Base-by-base conservation (phyloP, 495 filamentous ascomycete genomes). In the Penicillium longicatenatum region DNA sequence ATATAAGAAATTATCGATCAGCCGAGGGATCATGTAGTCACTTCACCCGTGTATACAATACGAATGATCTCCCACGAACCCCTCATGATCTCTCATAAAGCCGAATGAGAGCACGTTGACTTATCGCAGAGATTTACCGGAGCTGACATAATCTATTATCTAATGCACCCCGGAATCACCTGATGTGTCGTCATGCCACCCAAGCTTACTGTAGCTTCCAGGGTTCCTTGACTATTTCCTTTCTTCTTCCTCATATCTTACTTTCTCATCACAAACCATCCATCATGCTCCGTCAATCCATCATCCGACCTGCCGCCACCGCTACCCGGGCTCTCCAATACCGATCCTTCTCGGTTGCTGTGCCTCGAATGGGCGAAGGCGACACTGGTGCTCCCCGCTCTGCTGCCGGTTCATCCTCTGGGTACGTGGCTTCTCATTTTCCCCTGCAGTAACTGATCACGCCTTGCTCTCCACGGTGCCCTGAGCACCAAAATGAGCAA, bases 241-340 rank as follows among this genome's bases (percentile, higher is more conserved):
- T 22, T 82, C 53, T 86, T 52, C 21, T 44, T 47, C 41, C 41
- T 42, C 59, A 20, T 46, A 49, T 45, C 31, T 48, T 35, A 30
- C 9, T 54, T 26, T 48, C 42, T 45, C 42, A 31, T 57, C 54
- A 43, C 55, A 45, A 61, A 37, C 17, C 14, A 39, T 39, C 61
- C 67, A 81, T 50, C 31, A 92, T 92, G 89, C 78, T 88, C 64
- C 86, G 87, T 62, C 86, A 86, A 74, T 75, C 79, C 45, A 63
- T 89, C 65, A 71, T 77, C 71, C 83, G 83, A 74, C 77, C 83
- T 69, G 74, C 83, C 29, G 73, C 76, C 60, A 79, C 75, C 55
- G 76, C 74, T 72, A 75, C 73, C 74, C 75, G 76, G 60, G 59
- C 73, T 58, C 70, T 78, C 70, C 51, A 79, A 73, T 72, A 66